Conservation (phyloP, 202 grass and related monocot genomes). For the Dendrocalamus latiflorus region DNA sequence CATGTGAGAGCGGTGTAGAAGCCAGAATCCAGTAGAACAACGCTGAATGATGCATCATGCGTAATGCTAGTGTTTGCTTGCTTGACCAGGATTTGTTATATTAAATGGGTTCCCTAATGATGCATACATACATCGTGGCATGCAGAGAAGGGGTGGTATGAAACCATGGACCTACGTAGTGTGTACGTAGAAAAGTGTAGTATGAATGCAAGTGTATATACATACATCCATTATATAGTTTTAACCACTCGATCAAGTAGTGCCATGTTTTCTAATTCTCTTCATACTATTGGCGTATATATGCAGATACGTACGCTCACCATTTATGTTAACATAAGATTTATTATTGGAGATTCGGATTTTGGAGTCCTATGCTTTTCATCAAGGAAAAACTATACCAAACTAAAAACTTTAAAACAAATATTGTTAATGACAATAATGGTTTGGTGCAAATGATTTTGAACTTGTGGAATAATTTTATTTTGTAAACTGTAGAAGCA, state of each 20-base stretch:
- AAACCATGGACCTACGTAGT: not conserved
- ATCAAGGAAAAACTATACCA: not conserved
- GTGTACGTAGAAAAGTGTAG: conserved; percentile 17
- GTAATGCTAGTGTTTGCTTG: too few species aligned
- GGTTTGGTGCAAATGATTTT: not conserved
- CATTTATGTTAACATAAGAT: not conserved
- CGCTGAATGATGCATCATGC: too few species aligned
- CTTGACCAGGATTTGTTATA: not conserved
- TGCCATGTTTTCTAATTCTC: not conserved
- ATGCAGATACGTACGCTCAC: not conserved
- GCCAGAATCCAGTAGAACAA: too few species aligned
- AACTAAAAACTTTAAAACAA: not conserved
- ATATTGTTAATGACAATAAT: not conserved
- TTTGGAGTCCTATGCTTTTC: not conserved
- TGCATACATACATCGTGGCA: not conserved
- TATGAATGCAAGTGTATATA: conserved; percentile 14
- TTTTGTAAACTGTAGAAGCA: not conserved
- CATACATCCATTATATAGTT: not conserved
- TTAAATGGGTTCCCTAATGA: not conserved
- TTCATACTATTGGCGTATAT: not conserved
- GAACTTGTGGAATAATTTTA: not conserved
- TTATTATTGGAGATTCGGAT: not conserved
- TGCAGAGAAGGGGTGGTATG: not conserved
- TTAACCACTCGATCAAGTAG: not conserved
- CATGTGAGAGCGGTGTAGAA: too few species aligned